These are phyloP conservation scores for Hymenoscyphus albidus DNA, from an alignment of 2,329 filamentous ascomycete species.

Conservation along the genomic window DNA sequence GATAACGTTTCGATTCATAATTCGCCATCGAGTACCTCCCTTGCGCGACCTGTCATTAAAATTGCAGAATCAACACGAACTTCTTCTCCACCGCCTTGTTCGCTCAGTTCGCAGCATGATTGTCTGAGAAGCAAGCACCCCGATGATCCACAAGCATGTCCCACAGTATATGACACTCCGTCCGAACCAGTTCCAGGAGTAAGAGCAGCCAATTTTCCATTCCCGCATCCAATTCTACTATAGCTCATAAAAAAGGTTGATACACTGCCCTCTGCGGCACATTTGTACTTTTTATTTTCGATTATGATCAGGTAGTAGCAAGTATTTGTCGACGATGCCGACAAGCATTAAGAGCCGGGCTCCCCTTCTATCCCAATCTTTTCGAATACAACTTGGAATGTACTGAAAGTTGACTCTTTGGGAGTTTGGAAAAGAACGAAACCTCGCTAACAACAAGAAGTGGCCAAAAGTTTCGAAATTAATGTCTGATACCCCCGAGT, in stretches of 20 bases:
- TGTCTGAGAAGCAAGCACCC: background rate
- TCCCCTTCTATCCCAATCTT: no score
- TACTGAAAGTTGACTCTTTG: no score
- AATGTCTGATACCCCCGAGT: conserved; percentile 15
- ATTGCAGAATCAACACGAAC: no score
- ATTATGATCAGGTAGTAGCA: no score
- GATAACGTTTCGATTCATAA: background rate
- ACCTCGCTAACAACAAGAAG: background rate
- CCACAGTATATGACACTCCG: background rate
- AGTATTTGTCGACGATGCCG: no score
- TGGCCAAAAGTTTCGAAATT: conserved; percentile 13
- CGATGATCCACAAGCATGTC: background rate
- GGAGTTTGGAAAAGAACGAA: no score
- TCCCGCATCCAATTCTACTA: background rate
- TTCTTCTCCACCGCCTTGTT: no score
- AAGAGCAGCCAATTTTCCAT: background rate
- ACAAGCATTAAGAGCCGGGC: no score
- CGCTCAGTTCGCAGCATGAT: no score
- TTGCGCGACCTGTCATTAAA: no score
- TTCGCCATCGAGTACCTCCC: background rate
- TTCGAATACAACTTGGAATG: no score
- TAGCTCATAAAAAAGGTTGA: background rate
- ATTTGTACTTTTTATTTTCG: no score
- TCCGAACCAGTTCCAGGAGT: background rate
- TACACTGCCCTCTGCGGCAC: background rate